A percentile compares a stretch with the other conserved stretches of the same genome.
Conservation (phyloP, 164 flowering plant species). For the Piper betle region DNA sequence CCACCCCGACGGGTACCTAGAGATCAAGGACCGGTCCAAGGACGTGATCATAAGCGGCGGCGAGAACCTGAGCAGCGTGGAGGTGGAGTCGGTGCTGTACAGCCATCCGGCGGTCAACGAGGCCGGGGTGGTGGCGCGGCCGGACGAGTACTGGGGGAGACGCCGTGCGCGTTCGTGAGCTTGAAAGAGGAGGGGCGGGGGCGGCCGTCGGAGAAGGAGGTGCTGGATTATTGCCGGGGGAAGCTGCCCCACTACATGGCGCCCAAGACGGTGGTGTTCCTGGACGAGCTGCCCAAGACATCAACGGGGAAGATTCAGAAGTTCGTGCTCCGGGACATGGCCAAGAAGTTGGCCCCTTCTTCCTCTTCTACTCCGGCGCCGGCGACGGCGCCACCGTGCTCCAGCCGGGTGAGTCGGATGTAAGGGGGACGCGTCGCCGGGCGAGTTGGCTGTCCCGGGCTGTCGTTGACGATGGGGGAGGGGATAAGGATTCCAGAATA, state of each 20-base stretch:
- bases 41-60: slow-evolving; percentile 48
- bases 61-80: slow-evolving; percentile 42
- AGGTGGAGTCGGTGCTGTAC: slow-evolving; percentile 42
- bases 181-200: slow-evolving; percentile 9
- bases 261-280: slow-evolving; percentile 36
- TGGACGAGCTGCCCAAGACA: slow-evolving; percentile 37
- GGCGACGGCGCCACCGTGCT: not conserved
- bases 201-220: slow-evolving; percentile 25
- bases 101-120: slow-evolving; percentile 29
- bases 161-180: slow-evolving; percentile 47
- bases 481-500: too few species aligned
- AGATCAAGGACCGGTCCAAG: slow-evolving; percentile 29
- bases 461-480: too few species aligned
- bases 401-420: not conserved
- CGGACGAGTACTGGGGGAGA: slow-evolving; percentile 44
- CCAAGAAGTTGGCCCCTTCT: slow-evolving; percentile 20
- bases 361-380: not conserved
- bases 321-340: slow-evolving; percentile 34
- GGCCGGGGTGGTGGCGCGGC: slow-evolving; percentile 43
- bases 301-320: slow-evolving; percentile 48
- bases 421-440: not conserved
- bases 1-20: slow-evolving; percentile 30
- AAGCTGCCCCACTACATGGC: slow-evolving; percentile 41
- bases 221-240: slow-evolving; percentile 25
- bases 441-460: not conserved